These are phyloP conservation scores for Lepiota venenata DNA, from an alignment of 768 basidiomycete species.

Conservation along the genomic window DNA sequence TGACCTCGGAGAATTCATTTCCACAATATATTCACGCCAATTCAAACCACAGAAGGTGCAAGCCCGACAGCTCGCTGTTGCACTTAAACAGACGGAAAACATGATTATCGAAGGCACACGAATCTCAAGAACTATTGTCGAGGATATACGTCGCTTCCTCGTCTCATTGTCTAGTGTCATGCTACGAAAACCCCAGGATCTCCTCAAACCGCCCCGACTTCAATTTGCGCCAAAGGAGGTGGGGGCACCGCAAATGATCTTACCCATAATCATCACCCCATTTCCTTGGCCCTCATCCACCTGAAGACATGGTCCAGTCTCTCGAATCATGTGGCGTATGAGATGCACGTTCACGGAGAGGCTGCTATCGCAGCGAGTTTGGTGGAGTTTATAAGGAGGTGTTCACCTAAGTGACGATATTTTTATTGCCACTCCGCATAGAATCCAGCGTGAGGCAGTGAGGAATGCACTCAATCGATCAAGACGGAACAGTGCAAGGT, in stretches of 20 bases:
- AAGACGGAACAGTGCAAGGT: constrained; percentile 11
- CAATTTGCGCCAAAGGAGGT: constrained; percentile 13
- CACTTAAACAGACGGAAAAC: constrained; percentile 26
- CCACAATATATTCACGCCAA: constrained; percentile 45
- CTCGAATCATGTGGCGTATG: constrained; percentile 37
- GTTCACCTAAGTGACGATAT: constrained; percentile 40
- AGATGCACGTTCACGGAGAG: constrained; percentile 44
- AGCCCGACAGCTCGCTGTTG: constrained; percentile 32
- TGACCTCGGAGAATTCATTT: constrained; percentile 51
- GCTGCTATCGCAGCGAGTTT: constrained; percentile 43
- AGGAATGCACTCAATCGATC: constrained; percentile 31
- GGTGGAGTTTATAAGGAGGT: constrained; percentile 32
- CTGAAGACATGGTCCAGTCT: constrained; percentile 29
- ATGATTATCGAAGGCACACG: constrained; percentile 18
- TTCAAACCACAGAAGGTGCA: constrained; percentile 49
- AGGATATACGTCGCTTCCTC: constrained; percentile 32
- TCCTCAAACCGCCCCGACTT: constrained; percentile 24
- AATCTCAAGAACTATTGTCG: constrained; percentile 20
- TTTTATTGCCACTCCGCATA: constrained; percentile 50
- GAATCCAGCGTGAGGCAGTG: constrained; percentile 50
- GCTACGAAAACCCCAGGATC: constrained; percentile 34
- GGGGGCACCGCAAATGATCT: constrained; percentile 11
- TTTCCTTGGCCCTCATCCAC: constrained; percentile 42
- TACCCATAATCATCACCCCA: constrained; percentile 27
- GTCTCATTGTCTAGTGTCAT: constrained; percentile 41